Base-by-base conservation (phyloP, 148 eudicot species). In the Dysphania ambrosioides region DNA sequence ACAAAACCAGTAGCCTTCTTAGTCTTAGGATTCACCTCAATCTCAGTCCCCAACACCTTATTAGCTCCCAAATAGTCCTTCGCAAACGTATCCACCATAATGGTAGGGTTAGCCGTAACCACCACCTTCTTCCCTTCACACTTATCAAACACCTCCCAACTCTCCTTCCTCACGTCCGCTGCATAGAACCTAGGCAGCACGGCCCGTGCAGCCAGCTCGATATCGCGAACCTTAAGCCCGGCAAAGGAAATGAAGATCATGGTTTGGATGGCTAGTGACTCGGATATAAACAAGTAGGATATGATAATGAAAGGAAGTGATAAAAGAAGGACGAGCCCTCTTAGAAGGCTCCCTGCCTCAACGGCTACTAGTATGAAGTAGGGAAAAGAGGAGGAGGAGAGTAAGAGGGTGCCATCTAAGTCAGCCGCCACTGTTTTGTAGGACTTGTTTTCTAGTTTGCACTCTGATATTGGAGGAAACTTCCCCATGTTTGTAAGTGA, bases 161-260 rank as follows among this genome's bases (percentile, higher is more conserved):
- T 95, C 82, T 95, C 99, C 1, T 61, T 41, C 69, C 99, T 59
- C n/a, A 95, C 97, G 41, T 92, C 93, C 1, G 81, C 82, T 3
- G 97, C 99, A 77, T 95, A 95, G 40, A 92, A 92, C n/a, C 96
- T 47, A 3, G 97, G 92, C 12, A 95, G 82, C 23, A 92, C 97
- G 0, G 97, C 97, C 0, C 99, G 93, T 0, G 99, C 73, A 0
- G 89, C 91, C 8, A 92, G 90, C 82, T 95, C 97, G 69, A 95
- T 89, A 73, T 95, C 97, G 0, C 93, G 89, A 6, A 83, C 51
- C 38, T 85, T 88, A 62, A 95, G 83, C 0, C 96, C 91, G 0
- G 86, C 75, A 68, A 80, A 95, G 57, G 97, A 89, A 56, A 95
- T 86, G 87, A 72, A 95, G 6, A 95, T 90, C 78, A 95, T 87